Evolutionary conservation across 441 rosid genomes (phyloP), one percentile per base, ranked within the genome.

Genomic region (Capsella rubella): DNA sequence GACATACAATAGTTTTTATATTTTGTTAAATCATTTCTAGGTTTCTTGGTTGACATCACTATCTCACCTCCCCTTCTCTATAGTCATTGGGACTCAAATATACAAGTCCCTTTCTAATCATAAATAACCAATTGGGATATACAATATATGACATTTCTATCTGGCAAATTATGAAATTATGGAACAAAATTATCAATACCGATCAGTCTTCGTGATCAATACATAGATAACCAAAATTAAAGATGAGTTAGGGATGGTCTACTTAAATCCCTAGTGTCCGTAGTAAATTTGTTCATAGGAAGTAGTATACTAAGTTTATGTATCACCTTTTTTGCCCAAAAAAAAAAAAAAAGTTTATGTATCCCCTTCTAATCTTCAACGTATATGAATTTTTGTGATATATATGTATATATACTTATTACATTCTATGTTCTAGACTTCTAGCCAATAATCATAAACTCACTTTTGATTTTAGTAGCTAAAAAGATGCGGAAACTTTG

Each of bases 1-100:
- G 27, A 6, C 10, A 34, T 32, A 32, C 25, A 21, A 21, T 40
- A 39, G 29, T 29, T 37, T 65, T 47, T 8, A 65, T 29, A 29
- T 29, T 46, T 73, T 64, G 51, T 74, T 49, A 39, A 74, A 39
- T 74, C 18, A 35, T 67, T 65, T 29, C 14, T 70, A 60, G 11
- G 28, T 52, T 31, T 63, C 53, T 58, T 66, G 60, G 72, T 37
- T 55, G 71, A 55, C 51, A 49, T 55, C 77, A 40, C 34, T 71
- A 12, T 71, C 32, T 51, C 55, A 64, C 29, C 8, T 43, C 37
- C 28, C 28, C 50, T 21, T 21, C 25, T 45, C 29, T 72, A 18
- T 52, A 0, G 56, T 63, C 39, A 64, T 32, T 73, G 77, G 58
- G 7, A 34, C 65, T 73, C 66, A 56, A 13, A 64, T 54, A 32